A percentile compares a stretch with the other conserved stretches of the same genome.
phyloP scores from a whole-genome alignment of 768 basidiomycete genomes.

The Stropharia rugosoannulata region DNA sequence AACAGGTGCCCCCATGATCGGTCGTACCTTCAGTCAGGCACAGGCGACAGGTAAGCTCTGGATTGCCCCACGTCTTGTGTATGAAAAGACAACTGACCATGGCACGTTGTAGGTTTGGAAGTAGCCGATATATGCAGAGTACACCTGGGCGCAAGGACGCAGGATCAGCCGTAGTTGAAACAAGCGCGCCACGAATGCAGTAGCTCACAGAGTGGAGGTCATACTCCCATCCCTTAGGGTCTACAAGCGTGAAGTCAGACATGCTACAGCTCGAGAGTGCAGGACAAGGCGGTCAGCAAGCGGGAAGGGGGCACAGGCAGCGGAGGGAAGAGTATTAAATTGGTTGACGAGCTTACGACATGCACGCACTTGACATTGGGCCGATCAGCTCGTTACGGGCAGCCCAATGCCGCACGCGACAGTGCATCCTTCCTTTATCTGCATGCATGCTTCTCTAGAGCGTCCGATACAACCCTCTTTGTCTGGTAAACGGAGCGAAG shows the following conservation, averaged over 20 bases:
- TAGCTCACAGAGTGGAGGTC: constrained; percentile 72
- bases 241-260: constrained; percentile 73
- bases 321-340: background rate
- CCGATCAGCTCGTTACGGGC: too few relatives aligned
- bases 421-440: too few relatives aligned
- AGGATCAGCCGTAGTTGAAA: constrained; percentile 6
- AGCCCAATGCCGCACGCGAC: too few relatives aligned
- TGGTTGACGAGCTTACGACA: background rate
- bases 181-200: background rate
- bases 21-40: constrained; percentile 57
- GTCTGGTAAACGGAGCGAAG: background rate
- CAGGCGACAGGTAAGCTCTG: constrained; percentile 4
- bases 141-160: constrained; percentile 35
- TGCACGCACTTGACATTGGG: background rate
- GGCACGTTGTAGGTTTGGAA: constrained; percentile 70
- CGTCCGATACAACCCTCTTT: too few relatives aligned
- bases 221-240: constrained; percentile 77
- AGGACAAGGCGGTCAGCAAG: background rate
- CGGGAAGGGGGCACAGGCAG: background rate
- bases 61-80: background rate
- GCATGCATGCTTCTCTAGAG: too few relatives aligned
- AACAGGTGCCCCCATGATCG: constrained; percentile 80
- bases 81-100: constrained; percentile 42
- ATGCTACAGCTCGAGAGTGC: constrained; percentile 6
- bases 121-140: constrained; percentile 77